Evolutionary conservation across 73 alveolate genomes (phyloP).

Genomic region (Tetrahymena thermophila): DNA sequence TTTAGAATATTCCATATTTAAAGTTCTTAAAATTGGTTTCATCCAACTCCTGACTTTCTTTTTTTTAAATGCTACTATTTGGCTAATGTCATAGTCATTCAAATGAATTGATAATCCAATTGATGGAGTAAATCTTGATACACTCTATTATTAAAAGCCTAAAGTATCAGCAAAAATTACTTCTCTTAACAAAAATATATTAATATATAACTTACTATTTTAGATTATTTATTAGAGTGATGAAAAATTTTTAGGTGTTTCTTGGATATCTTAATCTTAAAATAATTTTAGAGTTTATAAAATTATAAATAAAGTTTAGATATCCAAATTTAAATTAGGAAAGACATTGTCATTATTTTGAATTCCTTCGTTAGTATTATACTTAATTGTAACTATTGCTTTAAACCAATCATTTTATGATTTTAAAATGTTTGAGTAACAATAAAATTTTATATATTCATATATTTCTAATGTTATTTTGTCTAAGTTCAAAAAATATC

Average conservation of each 20-base stretch:
- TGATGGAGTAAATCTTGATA: not conserved
- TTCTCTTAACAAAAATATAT: not conserved
- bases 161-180: not conserved
- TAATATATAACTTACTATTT: not conserved
- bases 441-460: no score
- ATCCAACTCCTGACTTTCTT: not conserved
- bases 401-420: not conserved
- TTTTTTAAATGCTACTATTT: not conserved
- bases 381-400: not conserved
- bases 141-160: not conserved
- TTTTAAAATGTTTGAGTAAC: not conserved
- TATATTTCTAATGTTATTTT: not conserved
- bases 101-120: not conserved
- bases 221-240: not conserved
- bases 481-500: not conserved
- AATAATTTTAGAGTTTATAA: not conserved
- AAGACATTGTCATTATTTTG: not conserved
- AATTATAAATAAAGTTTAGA: not conserved
- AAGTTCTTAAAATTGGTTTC: not conserved
- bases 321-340: not conserved
- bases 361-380: no score
- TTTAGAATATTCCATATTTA: not conserved
- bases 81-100: not conserved
- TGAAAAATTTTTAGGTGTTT: not conserved
- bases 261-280: not conserved